phyloP scores from a whole-genome alignment of 2,329 filamentous ascomycete species.

The Aspergillus floridensis region DNA sequence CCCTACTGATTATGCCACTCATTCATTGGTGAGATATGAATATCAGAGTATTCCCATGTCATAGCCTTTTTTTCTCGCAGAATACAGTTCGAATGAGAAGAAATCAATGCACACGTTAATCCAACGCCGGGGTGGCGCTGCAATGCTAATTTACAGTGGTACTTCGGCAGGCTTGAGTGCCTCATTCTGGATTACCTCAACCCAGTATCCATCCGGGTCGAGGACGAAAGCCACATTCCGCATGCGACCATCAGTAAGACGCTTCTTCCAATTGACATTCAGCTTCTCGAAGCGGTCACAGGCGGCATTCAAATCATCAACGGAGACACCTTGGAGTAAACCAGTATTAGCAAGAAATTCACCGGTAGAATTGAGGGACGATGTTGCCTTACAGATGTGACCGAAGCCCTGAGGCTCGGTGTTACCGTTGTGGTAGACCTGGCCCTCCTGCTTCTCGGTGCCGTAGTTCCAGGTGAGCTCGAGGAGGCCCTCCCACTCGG shows the following conservation, averaged over 20 bases:
- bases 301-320: conserved; percentile 85
- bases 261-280: conserved; percentile 89
- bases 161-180: conserved; percentile 32
- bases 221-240: conserved; percentile 90
- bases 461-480: conserved; percentile 84
- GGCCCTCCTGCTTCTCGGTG: conserved; percentile 71
- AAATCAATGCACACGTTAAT: neutral
- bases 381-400: conserved; percentile 69
- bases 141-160: neutral
- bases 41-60: neutral
- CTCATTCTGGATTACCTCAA: conserved; percentile 70
- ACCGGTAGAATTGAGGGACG: neutral
- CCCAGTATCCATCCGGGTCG: conserved; percentile 85
- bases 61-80: neutral
- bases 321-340: conserved; percentile 60
- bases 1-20: neutral
- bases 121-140: neutral
- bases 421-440: conserved; percentile 93
- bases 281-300: conserved; percentile 81
- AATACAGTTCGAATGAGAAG: neutral
- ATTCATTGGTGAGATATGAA: neutral
- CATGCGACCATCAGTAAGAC: conserved; percentile 85
- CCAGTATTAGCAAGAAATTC: neutral
- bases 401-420: conserved; percentile 89
- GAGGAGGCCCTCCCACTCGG: conserved; percentile 75